Percentiles rank a stretch among this genome's conserved stretches.
phyloP scores from a whole-genome alignment of 148 eudicot species.

The Vaccinium darrowii region DNA sequence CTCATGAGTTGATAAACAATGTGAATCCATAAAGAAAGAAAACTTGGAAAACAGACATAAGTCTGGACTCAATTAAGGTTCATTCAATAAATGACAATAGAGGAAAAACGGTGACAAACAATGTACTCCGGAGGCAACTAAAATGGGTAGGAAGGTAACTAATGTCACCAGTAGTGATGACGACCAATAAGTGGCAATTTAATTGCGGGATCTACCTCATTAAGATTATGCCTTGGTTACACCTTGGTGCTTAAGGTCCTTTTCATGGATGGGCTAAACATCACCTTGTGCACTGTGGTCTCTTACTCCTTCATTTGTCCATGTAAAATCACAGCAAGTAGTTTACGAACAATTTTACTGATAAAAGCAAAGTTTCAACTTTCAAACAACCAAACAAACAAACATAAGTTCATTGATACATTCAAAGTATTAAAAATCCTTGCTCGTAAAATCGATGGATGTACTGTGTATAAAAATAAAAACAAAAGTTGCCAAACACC shows the following conservation, averaged over 20 bases:
- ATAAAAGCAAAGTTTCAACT: neutral
- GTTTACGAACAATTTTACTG: neutral
- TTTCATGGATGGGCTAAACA: constrained; percentile 3
- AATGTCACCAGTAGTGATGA: neutral
- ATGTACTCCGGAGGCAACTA: neutral
- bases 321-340: neutral
- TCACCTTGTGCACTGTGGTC: neutral
- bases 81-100: neutral
- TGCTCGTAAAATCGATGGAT: neutral
- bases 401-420: too few species aligned
- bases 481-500: neutral
- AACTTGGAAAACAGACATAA: neutral
- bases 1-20: neutral
- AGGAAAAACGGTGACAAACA: neutral
- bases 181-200: neutral
- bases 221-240: neutral
- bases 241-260: neutral
- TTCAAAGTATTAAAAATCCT: neutral
- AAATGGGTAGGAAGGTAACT: neutral
- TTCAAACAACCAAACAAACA: neutral
- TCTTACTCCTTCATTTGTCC: neutral
- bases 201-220: neutral
- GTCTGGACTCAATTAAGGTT: neutral
- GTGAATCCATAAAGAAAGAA: constrained; percentile 37
- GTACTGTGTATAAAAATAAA: neutral